phyloP scores from a whole-genome alignment of 2,329 filamentous ascomycete species.

The Sphaerulina vaccinii region DNA sequence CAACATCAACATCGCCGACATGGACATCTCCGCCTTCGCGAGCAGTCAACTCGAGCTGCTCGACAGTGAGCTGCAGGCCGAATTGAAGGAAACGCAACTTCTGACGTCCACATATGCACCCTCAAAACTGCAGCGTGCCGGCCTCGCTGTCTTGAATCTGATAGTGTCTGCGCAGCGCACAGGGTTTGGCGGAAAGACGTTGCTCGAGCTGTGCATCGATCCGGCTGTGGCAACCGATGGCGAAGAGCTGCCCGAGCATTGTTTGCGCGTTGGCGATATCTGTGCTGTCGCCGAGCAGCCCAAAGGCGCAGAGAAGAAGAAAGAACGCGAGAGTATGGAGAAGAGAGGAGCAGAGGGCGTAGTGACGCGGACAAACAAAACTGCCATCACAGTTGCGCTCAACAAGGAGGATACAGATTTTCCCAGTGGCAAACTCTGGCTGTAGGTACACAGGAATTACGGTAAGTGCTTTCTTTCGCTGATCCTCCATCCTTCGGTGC shows the following conservation, averaged over 20 bases:
- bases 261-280: constrained; percentile 73
- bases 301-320: constrained; percentile 67
- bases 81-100: constrained; percentile 66
- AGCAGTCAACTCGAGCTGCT: constrained; percentile 69
- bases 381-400: constrained; percentile 64
- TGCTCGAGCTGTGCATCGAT: constrained; percentile 77
- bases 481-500: constrained; percentile 22
- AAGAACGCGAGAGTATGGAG: constrained; percentile 69
- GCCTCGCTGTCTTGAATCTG: constrained; percentile 77
- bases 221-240: constrained; percentile 57
- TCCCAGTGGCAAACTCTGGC: constrained; percentile 59
- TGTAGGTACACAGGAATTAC: constrained; percentile 49
- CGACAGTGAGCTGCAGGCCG: constrained; percentile 67
- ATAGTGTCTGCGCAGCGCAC: constrained; percentile 74
- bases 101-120: constrained; percentile 69
- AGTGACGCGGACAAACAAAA: constrained; percentile 62
- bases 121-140: constrained; percentile 67
- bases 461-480: constrained; percentile 24
- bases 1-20: constrained; percentile 19
- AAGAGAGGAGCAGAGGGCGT: constrained; percentile 68
- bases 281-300: constrained; percentile 75
- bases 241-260: constrained; percentile 66
- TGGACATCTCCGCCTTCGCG: constrained; percentile 67
- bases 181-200: constrained; percentile 84
- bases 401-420: constrained; percentile 62